Base-by-base conservation (phyloP, 2,329 filamentous ascomycete species). In the Nothomitra cinnamomea region DNA sequence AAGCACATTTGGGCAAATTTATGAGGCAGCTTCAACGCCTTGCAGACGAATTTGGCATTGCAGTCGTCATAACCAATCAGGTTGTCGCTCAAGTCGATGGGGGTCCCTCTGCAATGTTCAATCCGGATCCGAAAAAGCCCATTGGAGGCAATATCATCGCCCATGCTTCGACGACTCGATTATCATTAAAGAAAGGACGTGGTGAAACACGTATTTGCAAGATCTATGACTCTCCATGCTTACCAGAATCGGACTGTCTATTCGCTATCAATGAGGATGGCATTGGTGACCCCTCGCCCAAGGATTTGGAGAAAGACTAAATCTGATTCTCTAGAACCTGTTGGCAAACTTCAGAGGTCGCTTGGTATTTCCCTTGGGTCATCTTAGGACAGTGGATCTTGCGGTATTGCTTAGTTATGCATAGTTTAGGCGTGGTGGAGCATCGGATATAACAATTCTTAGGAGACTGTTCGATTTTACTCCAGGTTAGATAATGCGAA, bases 141-240 rank as follows among this genome's bases (percentile, higher is more conserved):
- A 95, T 98, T 65, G 92, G 92, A 60, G 92, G 92, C 58, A 96
- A 98, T 68, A 98, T 98, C 60, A 96, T 98, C 65, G 92, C 94
- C 2, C 92, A 98, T 67, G 89, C 92, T 52, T 95, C 87, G 64
- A 98, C 92, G 1, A 98, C 92, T 1, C 78, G 92, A 63, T 77
- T 98, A 61, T 95, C 88, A 63, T 68, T 98, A 65, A 95, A 95
- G 73, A 98, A 98, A 69, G 94, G 92, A 1, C 78, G 92, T 54
- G 92, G 79, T 28, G 92, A 98, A 74, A 98, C 92, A 21, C 80
- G 92, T 72, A 87, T 98, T 60, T 95, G 92, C 72, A 98, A 96
- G 75, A 98, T 98, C 57, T 98, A 98, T 65, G 94, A 98, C 69
- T 96, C 89, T 61, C 92, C 92, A 1, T 98, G 92, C 68, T 72